phyloP scores from a whole-genome alignment of 2,329 filamentous ascomycete species.

The Teratosphaeria zuluensis region DNA sequence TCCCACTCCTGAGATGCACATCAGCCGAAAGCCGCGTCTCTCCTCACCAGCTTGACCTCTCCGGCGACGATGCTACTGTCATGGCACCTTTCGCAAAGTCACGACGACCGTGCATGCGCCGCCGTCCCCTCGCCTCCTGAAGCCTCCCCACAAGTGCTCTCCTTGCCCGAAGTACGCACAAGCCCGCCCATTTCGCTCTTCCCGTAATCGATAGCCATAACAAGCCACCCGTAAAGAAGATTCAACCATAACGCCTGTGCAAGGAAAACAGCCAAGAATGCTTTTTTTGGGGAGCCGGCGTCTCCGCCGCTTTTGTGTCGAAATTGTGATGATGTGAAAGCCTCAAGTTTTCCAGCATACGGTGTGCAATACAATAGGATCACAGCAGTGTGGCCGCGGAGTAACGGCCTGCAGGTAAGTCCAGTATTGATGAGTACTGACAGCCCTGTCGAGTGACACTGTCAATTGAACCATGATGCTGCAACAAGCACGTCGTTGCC shows the following conservation, averaged over 20 bases:
- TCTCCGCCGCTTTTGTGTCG: not conserved
- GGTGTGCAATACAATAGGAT: not conserved
- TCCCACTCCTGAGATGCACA: not conserved
- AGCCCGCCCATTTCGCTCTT: not conserved
- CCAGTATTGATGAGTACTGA: conserved; percentile 10
- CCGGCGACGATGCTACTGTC: not conserved
- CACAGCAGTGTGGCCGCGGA: not conserved
- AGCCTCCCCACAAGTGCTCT: not conserved
- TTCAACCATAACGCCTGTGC: not conserved
- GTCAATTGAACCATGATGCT: conserved; percentile 14
- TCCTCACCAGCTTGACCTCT: not conserved
- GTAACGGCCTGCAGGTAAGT: not conserved
- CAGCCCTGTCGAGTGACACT: conserved; percentile 32
- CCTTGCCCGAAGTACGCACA: not conserved
- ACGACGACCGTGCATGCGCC: not conserved
- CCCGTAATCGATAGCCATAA: not conserved
- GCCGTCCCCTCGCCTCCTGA: not conserved
- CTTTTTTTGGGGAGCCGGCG: not conserved
- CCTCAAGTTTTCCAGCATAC: not conserved
- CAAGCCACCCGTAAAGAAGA: not conserved
- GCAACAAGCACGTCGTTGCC: not conserved
- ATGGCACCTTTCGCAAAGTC: not conserved
- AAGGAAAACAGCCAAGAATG: not conserved
- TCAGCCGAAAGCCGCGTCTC: not conserved
- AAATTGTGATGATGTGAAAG: not conserved